phyloP scores from a whole-genome alignment of 1,284 basidiomycete genomes.

The Laetiporus sulphureus region DNA sequence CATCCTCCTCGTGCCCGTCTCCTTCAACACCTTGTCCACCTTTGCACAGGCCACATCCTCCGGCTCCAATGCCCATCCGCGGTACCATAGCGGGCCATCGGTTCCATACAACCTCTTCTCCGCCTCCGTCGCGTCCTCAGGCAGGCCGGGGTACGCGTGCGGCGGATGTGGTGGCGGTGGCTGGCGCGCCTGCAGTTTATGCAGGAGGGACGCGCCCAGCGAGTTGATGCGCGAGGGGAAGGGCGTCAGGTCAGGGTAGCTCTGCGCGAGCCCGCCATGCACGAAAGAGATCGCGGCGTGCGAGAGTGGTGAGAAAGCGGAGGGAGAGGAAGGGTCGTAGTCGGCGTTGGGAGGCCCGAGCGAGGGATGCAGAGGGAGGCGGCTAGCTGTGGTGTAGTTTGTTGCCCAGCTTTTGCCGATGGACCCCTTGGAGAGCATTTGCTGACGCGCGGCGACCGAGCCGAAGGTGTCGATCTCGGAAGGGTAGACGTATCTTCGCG shows the following conservation, averaged over 20 bases:
- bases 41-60: conserved; percentile 65
- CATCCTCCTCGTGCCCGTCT: conserved; percentile 77
- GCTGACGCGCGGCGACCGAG: conserved; percentile 60
- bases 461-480: conserved; percentile 80
- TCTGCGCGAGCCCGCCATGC: conserved; percentile 79
- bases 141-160: conserved; percentile 71
- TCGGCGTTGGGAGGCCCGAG: conserved; percentile 69
- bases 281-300: conserved; percentile 82
- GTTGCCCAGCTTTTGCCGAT: conserved; percentile 80
- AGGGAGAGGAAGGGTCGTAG: conserved; percentile 40
- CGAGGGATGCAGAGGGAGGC: conserved; percentile 70
- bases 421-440: conserved; percentile 66
- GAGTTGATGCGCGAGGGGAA: conserved; percentile 80
- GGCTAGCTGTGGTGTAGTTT: conserved; percentile 82
- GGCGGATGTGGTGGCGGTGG: conserved; percentile 80
- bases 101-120: conserved; percentile 68
- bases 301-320: conserved; percentile 41
- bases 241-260: conserved; percentile 63
- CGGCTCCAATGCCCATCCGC: conserved; percentile 77
- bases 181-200: conserved; percentile 48
- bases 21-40: conserved; percentile 63
- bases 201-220: conserved; percentile 60
- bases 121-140: conserved; percentile 52
- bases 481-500: conserved; percentile 69
- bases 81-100: conserved; percentile 86